phyloP scores from a whole-genome alignment of 345 rosid species.

The Arabis hirsuta region DNA sequence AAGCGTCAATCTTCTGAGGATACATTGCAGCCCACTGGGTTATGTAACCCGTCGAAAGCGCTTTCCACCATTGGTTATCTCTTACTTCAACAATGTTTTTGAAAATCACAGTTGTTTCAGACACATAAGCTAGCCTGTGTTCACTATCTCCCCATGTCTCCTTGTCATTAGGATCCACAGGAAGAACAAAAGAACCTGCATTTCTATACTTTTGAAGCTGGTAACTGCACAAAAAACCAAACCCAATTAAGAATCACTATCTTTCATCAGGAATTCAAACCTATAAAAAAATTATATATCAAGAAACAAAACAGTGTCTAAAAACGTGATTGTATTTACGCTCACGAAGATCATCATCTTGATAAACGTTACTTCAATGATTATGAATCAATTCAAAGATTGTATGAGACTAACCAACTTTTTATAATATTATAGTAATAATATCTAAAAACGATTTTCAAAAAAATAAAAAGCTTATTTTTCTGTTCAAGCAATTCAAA shows the following conservation, averaged over 20 bases:
- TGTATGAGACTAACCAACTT: background rate
- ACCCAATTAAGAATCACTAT: too few relatives aligned
- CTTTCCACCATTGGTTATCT: constrained; percentile 99
- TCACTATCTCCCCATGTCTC: constrained; percentile 99
- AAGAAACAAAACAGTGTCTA: constrained; percentile 25
- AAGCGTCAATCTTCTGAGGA: constrained; percentile 91
- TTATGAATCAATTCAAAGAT: constrained; percentile 4
- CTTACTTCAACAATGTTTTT: constrained; percentile 90
- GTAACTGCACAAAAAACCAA: constrained; percentile 57
- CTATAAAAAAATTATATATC: background rate
- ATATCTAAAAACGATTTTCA: background rate
- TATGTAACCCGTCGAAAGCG: constrained; percentile 78
- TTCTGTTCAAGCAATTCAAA: background rate
- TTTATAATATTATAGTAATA: constrained; percentile 10
- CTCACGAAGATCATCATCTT: constrained; percentile 36
- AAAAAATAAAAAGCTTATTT: too few relatives aligned
- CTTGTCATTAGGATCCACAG: constrained; percentile 81
- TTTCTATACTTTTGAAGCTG: constrained; percentile 97
- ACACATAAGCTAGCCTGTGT: constrained; percentile 91
- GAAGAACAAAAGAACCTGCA: constrained; percentile 91
- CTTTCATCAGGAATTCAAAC: background rate
- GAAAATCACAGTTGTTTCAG: constrained; percentile 97
- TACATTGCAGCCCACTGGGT: constrained; percentile 99
- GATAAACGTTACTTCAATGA: constrained; percentile 32
- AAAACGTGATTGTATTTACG: constrained; percentile 30